These are phyloP conservation scores for Dipodascus geniculatus DNA, from an alignment of 805 yeast genomes.

Conservation along the genomic window DNA sequence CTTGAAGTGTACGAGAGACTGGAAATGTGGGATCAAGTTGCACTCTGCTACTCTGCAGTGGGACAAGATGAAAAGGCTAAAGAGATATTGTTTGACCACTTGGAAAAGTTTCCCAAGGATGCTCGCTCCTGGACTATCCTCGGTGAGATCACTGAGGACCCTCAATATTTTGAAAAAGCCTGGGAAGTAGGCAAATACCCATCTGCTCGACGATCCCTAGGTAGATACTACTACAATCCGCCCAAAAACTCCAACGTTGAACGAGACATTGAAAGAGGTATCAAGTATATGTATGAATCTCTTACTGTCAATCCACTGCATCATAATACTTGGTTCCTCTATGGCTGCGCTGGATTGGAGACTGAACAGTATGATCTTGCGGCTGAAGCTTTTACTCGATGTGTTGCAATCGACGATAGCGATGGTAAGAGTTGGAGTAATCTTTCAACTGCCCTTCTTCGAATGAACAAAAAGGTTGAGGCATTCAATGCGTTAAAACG, in stretches of 20 bases:
- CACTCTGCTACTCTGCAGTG: conserved; percentile 79
- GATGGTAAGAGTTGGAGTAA: conserved; percentile 86
- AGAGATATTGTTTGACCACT: conserved; percentile 40
- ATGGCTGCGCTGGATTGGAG: conserved; percentile 85
- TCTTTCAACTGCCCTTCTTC: conserved; percentile 66
- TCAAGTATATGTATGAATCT: conserved; percentile 64
- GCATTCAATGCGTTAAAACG: conserved; percentile 77
- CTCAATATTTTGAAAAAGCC: conserved; percentile 66
- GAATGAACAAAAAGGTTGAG: conserved; percentile 52
- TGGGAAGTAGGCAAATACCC: conserved; percentile 81
- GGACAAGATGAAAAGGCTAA: conserved; percentile 64
- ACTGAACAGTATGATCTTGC: conserved; percentile 60
- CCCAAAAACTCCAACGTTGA: conserved; percentile 42
- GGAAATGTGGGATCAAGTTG: conserved; percentile 67
- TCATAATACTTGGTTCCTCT: conserved; percentile 79
- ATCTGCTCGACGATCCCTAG: conserved; percentile 75
- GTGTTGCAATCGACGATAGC: conserved; percentile 74
- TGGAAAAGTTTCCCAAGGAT: conserved; percentile 51
- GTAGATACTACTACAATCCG: conserved; percentile 58
- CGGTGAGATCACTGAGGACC: conserved; percentile 77
- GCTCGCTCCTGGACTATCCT: conserved; percentile 74
- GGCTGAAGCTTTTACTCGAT: conserved; percentile 83
- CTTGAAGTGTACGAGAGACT: conserved; percentile 78
- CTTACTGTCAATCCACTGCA: conserved; percentile 60
- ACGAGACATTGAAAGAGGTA: conserved; percentile 41